A percentile compares a stretch with the other conserved stretches of the same genome.
Evolutionary conservation across 306 rosid genomes (phyloP).

Genomic region (Canavalia ensiformis): DNA sequence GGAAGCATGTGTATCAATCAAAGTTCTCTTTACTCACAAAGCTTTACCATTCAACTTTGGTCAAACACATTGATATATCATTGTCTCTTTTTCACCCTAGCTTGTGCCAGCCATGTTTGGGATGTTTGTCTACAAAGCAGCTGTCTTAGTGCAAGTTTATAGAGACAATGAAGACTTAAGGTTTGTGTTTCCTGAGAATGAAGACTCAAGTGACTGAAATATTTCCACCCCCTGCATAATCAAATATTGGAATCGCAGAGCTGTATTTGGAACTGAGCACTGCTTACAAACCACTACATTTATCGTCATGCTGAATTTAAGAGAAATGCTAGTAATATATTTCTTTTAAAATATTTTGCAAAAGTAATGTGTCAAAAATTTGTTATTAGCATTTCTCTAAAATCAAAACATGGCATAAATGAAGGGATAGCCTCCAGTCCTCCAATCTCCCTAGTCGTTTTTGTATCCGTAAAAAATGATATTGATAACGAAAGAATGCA

Average conservation of each 20-base stretch:
- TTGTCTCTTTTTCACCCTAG: conserved; percentile 55
- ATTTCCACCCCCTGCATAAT: conserved; percentile 12
- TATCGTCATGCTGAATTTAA: not conserved
- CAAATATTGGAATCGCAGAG: conserved; percentile 24
- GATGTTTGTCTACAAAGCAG: conserved; percentile 95
- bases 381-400: not conserved
- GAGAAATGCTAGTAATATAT: not conserved
- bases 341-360: too few relatives aligned
- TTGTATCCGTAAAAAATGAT: conserved; percentile 32
- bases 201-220: conserved; percentile 50
- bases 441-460: not conserved
- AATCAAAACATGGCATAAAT: conserved; percentile 4
- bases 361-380: too few relatives aligned
- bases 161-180: conserved; percentile 86
- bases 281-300: not conserved
- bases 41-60: not conserved
- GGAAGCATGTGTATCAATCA: not conserved
- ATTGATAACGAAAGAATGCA: conserved; percentile 1
- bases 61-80: conserved; percentile 20
- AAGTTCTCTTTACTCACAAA: conserved; percentile 1
- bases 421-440: not conserved
- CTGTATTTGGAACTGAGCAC: conserved; percentile 10
- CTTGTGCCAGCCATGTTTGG: conserved; percentile 96
- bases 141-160: conserved; percentile 86
- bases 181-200: conserved; percentile 72